Evolutionary conservation across 2,329 filamentous ascomycete genomes (phyloP).

Genomic region (Akanthomyces lecanii): DNA sequence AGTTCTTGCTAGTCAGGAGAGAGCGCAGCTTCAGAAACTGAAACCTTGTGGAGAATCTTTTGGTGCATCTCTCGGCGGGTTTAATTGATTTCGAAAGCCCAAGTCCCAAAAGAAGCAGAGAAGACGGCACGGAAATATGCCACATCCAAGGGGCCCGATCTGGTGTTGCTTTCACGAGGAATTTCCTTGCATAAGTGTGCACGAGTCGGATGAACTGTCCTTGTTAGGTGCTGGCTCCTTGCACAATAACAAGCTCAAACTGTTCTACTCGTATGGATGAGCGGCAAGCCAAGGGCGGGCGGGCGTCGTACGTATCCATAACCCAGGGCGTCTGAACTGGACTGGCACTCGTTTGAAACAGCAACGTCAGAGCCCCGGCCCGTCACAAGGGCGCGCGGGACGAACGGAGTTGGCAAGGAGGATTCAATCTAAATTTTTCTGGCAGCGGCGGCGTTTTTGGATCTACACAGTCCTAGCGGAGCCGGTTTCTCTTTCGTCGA

Average conservation of each 20-base stretch:
- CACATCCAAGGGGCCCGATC: too few relatives aligned
- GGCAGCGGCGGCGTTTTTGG: not conserved
- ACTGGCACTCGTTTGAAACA: not conserved
- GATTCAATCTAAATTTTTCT: not conserved
- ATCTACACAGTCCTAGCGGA: not conserved
- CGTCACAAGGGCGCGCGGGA: not conserved
- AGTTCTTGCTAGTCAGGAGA: slow-evolving; percentile 1
- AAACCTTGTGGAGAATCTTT: slow-evolving; percentile 10
- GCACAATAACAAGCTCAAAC: too few relatives aligned
- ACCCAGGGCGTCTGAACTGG: not conserved
- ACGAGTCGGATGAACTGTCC: too few relatives aligned
- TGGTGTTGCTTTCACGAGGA: too few relatives aligned
- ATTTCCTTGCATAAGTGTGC: too few relatives aligned
- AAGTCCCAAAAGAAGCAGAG: too few relatives aligned
- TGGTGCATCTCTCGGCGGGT: not conserved
- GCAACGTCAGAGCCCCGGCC: not conserved
- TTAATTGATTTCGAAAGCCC: not conserved
- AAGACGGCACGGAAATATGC: too few relatives aligned
- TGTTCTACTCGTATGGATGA: too few relatives aligned
- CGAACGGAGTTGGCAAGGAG: too few relatives aligned
- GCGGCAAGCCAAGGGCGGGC: not conserved
- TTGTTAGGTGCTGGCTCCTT: too few relatives aligned
- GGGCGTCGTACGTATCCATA: not conserved
- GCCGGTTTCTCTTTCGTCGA: not conserved
- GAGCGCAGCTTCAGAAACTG: not conserved